Conservation (phyloP, 2,329 filamentous ascomycete genomes). For the Penicillium sp. region DNA sequence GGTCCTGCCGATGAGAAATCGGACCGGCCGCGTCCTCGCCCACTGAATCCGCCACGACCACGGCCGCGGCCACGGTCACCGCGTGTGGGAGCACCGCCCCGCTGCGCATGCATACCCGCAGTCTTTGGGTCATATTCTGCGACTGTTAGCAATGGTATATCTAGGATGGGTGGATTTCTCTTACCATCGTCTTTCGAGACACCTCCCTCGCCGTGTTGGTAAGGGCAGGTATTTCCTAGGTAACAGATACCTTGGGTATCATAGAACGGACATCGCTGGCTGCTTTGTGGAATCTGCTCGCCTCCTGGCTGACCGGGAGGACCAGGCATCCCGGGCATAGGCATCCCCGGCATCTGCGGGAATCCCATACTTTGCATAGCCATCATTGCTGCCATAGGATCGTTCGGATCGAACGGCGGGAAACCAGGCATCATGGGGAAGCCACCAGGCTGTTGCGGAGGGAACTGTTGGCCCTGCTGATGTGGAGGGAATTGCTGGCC, state of each 20-base stretch:
- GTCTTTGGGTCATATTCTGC: slow-evolving; percentile 56
- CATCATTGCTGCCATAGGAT: slow-evolving; percentile 55
- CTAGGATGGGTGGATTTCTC: not conserved
- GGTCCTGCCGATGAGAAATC: slow-evolving; percentile 55
- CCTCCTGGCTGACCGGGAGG: slow-evolving; percentile 26
- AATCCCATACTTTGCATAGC: slow-evolving; percentile 55
- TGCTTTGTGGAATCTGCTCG: slow-evolving; percentile 27
- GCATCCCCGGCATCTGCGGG: slow-evolving; percentile 49
- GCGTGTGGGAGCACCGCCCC: slow-evolving; percentile 25
- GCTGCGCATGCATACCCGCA: slow-evolving; percentile 36
- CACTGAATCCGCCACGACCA: slow-evolving; percentile 42
- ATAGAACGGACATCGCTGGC: slow-evolving; percentile 55
- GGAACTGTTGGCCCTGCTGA: slow-evolving; percentile 27
- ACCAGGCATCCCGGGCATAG: slow-evolving; percentile 40
- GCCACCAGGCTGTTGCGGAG: slow-evolving; percentile 28
- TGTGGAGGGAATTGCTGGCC: slow-evolving; percentile 30
- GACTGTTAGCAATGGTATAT: slow-evolving; percentile 5
- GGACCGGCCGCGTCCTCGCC: slow-evolving; percentile 46
- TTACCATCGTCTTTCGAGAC: slow-evolving; percentile 39
- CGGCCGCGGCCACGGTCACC: slow-evolving; percentile 43
- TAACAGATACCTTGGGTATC: slow-evolving; percentile 60
- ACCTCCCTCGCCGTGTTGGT: slow-evolving; percentile 53
- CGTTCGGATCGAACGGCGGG: slow-evolving; percentile 53
- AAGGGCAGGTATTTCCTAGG: slow-evolving; percentile 55
- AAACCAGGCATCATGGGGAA: slow-evolving; percentile 46